Evolutionary conservation across 441 rosid genomes (phyloP), one percentile per base, ranked within the genome.

Genomic region (Pelargonium myrrhifolium): DNA sequence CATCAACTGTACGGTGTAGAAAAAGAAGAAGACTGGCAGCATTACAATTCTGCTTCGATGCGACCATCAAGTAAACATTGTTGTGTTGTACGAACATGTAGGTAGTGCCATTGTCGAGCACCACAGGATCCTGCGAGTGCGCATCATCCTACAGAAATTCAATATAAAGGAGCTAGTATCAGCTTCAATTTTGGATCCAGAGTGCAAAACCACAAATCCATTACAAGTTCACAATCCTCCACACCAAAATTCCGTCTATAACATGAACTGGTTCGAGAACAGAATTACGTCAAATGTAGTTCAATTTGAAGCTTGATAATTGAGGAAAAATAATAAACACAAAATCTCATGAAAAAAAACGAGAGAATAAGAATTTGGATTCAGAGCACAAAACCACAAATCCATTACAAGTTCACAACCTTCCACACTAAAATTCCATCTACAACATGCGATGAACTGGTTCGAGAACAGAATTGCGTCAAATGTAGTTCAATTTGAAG

Each of bases 81-180:
- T 83, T 88, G 79, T 94, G 97, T 67, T 88, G 97, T 70, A 94
- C 80, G 75, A 87, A 94, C 96, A 94, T 80, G 76, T 94, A 94
- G 5, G 92, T 84, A 42, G 92, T 93, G 72, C 99, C 99, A 75
- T 89, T 87, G 65, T 94, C 99, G 55, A 89, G 86, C 62, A 88
- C 96, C 21, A 94, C 97, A 17, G 99, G 99, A 84, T 91, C 89
- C 77, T 88, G 97, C 1, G 96, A 87, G 72, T 91, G 89, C 65
- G 91, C 89, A 89, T 93, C 97, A 61, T 97, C 99, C 98, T 93
- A 79, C 43, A 59, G 49, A 51, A 77, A 35, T 63, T 9, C 18
- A 35, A 62, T 65, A 62, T 43, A 55, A 51, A 14, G 14, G 20
- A 10, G 26, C 58, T 15, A 51, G 58, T 51, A 51, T 51, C 58